Evolutionary conservation across 2,329 filamentous ascomycete genomes (phyloP).

Genomic region (Fusarium tanahbumbuense): DNA sequence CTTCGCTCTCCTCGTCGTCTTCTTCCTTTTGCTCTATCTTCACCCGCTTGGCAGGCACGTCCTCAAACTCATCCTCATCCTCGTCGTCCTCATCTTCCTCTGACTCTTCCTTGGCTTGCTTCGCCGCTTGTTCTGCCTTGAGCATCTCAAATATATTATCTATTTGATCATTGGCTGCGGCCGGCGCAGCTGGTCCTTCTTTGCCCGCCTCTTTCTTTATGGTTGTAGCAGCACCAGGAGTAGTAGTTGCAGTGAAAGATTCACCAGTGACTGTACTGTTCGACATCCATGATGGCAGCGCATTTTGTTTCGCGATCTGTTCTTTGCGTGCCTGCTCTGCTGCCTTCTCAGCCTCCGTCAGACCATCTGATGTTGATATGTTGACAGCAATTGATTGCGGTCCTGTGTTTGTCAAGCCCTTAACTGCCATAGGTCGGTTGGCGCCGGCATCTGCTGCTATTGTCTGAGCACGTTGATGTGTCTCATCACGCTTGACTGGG

Average conservation of each 20-base stretch:
- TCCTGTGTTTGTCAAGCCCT: conserved; percentile 73
- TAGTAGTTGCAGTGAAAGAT: conserved; percentile 60
- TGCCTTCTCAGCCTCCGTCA: conserved; percentile 73
- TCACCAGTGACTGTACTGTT: conserved; percentile 75
- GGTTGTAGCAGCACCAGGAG: conserved; percentile 25
- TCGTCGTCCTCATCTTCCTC: conserved; percentile 58
- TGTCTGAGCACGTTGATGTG: conserved; percentile 72
- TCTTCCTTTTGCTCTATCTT: conserved; percentile 63
- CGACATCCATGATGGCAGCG: conserved; percentile 77
- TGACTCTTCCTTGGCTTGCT: conserved; percentile 49
- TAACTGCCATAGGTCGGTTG: conserved; percentile 74
- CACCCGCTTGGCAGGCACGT: conserved; percentile 69
- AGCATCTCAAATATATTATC: conserved; percentile 76
- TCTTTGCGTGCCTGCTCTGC: conserved; percentile 74
- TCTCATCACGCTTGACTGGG: conserved; percentile 74
- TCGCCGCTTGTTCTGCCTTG: conserved; percentile 68
- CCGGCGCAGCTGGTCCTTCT: conserved; percentile 55
- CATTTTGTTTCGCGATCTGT: conserved; percentile 74
- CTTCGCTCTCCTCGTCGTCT: conserved; percentile 58
- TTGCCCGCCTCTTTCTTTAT: conserved; percentile 59
- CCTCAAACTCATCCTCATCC: conserved; percentile 59
- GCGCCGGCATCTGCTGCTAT: conserved; percentile 65
- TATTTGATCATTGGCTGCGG: conserved; percentile 67
- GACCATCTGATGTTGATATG: conserved; percentile 74
- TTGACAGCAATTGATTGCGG: conserved; percentile 77